phyloP scores from a whole-genome alignment of 1,139 yeast species.

The Candida sp. region DNA sequence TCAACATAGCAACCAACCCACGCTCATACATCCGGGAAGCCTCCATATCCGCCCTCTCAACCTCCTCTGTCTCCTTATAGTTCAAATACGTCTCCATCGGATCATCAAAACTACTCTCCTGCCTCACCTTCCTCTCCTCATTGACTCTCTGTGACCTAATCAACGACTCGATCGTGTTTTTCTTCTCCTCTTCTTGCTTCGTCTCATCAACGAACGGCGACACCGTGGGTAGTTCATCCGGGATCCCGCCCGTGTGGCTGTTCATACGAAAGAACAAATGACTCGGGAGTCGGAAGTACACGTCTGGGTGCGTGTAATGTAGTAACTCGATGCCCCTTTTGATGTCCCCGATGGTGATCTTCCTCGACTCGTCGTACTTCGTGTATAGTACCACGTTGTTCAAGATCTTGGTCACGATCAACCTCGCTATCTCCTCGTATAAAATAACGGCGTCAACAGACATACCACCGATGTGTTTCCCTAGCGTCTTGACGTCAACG shows the following conservation, averaged over 20 bases:
- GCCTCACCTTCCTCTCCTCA: background rate
- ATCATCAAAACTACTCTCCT: background rate
- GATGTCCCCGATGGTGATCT: slow-evolving; percentile 1
- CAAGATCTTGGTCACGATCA: slow-evolving; percentile 7
- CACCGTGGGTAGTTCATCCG: too few relatives aligned
- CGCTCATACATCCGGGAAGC: slow-evolving; percentile 22
- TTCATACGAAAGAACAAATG: too few relatives aligned
- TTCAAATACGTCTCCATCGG: slow-evolving; percentile 3
- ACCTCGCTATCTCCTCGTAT: slow-evolving; percentile 8
- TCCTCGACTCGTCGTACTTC: background rate
- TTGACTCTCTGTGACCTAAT: background rate
- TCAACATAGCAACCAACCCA: slow-evolving; percentile 17
- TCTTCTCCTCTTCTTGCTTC: background rate
- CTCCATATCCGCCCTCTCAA: slow-evolving; percentile 18
- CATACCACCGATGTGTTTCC: background rate
- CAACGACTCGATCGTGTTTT: background rate
- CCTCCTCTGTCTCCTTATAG: slow-evolving; percentile 13
- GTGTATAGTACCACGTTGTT: slow-evolving; percentile 1
- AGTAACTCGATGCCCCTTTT: background rate
- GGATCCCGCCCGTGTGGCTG: too few relatives aligned
- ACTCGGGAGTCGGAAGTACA: too few relatives aligned
- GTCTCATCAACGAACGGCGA: too few relatives aligned
- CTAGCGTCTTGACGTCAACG: too few relatives aligned
- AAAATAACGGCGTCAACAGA: slow-evolving; percentile 10
- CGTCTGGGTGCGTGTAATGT: background rate